A percentile compares a stretch with the other conserved stretches of the same genome.
phyloP scores from a whole-genome alignment of 345 rosid genomes.

The Firmiana major region DNA sequence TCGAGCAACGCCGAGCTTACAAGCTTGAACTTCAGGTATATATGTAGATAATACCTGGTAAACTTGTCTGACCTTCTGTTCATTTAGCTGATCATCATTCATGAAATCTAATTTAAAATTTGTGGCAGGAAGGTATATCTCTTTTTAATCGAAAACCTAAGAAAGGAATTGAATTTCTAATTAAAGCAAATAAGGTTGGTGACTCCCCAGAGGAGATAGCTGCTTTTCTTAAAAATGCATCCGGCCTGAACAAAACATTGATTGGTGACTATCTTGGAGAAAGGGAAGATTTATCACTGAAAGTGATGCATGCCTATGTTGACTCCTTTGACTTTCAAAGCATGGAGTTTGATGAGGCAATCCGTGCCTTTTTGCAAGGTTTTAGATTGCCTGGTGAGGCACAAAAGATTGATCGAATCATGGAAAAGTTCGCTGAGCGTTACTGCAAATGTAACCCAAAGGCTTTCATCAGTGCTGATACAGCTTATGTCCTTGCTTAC shows the following conservation, averaged over 20 bases:
- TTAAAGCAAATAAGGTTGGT: constrained; percentile 94
- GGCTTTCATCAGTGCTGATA: constrained; percentile 90
- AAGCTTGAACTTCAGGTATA: constrained; percentile 98
- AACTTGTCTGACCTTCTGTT: constrained; percentile 9
- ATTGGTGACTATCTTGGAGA: constrained; percentile 99
- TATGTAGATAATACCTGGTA: constrained; percentile 5
- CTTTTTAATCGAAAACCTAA: constrained; percentile 96
- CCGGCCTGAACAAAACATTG: constrained; percentile 79
- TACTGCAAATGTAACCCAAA: constrained; percentile 97
- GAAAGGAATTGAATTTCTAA: constrained; percentile 92
- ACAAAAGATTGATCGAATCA: constrained; percentile 96
- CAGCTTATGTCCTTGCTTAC: constrained; percentile 98
- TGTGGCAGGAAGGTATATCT: constrained; percentile 99
- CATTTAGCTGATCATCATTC: constrained; percentile 11
- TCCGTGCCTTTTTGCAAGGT: constrained; percentile 76
- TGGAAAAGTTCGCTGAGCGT: constrained; percentile 98
- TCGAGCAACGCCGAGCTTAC: constrained; percentile 99
- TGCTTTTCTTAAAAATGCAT: constrained; percentile 81
- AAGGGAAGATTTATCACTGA: constrained; percentile 89
- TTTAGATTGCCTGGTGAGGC: constrained; percentile 99
- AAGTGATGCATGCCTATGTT: constrained; percentile 98
- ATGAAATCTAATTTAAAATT: constrained; percentile 39
- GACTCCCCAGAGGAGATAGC: constrained; percentile 93
- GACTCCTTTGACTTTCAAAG: constrained; percentile 89
- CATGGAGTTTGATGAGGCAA: constrained; percentile 96